phyloP scores from a whole-genome alignment of 371 early-diverging fungal species.

The Circinella umbellata region DNA sequence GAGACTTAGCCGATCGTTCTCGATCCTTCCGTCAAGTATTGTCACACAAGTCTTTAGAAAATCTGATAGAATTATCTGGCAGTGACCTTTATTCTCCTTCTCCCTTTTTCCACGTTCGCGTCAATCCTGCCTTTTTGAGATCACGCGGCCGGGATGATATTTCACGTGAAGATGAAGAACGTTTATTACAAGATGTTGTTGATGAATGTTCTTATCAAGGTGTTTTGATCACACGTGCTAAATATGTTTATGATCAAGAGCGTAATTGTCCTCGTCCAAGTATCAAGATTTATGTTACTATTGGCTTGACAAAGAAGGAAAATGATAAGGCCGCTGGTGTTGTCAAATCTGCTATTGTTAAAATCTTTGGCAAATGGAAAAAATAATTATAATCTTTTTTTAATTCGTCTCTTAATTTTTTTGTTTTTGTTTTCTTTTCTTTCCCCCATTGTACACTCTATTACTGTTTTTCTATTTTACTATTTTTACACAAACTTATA shows the following conservation, averaged over 20 bases:
- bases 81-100: slow-evolving; percentile 54
- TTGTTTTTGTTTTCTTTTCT: slow-evolving; percentile 6
- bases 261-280: slow-evolving; percentile 73
- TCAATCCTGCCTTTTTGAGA: slow-evolving; percentile 52
- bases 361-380: slow-evolving; percentile 59
- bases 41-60: slow-evolving; percentile 42
- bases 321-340: slow-evolving; percentile 81
- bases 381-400: slow-evolving; percentile 25
- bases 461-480: no score
- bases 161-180: slow-evolving; percentile 61
- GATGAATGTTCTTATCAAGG: slow-evolving; percentile 78
- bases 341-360: slow-evolving; percentile 58
- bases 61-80: slow-evolving; percentile 54
- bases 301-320: slow-evolving; percentile 82
- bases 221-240: slow-evolving; percentile 84
- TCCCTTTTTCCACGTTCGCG: slow-evolving; percentile 73
- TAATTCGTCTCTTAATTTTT: neutral
- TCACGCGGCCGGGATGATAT: slow-evolving; percentile 35
- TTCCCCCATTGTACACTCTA: slow-evolving; percentile 2
- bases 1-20: slow-evolving; percentile 42
- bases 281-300: slow-evolving; percentile 81
- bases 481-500: no score
- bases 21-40: slow-evolving; percentile 40
- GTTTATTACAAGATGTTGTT: slow-evolving; percentile 82
- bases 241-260: slow-evolving; percentile 90